Base-by-base conservation (phyloP, 352 stramenopile genomes). In the Phytophthora cactorum region DNA sequence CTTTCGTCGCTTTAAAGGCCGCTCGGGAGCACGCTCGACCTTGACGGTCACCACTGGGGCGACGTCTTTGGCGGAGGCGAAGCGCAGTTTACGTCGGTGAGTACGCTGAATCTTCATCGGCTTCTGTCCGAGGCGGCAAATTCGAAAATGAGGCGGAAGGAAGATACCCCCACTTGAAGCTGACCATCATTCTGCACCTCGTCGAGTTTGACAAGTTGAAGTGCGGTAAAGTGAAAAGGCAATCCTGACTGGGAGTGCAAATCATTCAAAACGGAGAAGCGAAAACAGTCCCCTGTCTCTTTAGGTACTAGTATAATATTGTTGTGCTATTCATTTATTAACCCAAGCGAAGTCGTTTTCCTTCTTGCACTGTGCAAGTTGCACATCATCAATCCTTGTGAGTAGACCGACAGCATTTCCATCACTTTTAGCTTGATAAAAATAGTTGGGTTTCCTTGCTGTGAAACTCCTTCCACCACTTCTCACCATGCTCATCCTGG, bases 11-110 rank as follows among this genome's bases (percentile, higher is more conserved):
- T 74, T 70, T 7, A 56, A 44, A 32, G 62, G 57, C 2, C 45
- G 66, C 59, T 75, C 56, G 22, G 57, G 27, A 10, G 52, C 25
- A 38, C 38, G 32, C 41, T 76, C 45, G n/a, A 49, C 39, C 27
- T 57, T 74, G 45, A 63, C 68, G 12, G 56, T 60, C 46, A 51
- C 64, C 56, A 57, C 49, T 22, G 54, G 25, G 34, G 47, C 52
- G 10, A 22, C 46, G 17, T 62, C 45, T 59, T 66, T 70, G 2
- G 52, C 32, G 25, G 59, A 53, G 34, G 31, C 61, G 46, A 74
- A 79, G 46, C 58, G 63, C 41, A 79, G 44, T 58, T 74, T 79
- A 11, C 72, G 72, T 49, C 63, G 59, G 47, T 52, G 72, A 4
- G 49, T 29, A 15, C 49, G 68, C 12, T 70, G 53, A 29, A 27